A percentile compares a stretch with the other conserved stretches of the same genome.
Conservation (phyloP, 176 grass and related monocot genomes). For the Aechmea fasciata region DNA sequence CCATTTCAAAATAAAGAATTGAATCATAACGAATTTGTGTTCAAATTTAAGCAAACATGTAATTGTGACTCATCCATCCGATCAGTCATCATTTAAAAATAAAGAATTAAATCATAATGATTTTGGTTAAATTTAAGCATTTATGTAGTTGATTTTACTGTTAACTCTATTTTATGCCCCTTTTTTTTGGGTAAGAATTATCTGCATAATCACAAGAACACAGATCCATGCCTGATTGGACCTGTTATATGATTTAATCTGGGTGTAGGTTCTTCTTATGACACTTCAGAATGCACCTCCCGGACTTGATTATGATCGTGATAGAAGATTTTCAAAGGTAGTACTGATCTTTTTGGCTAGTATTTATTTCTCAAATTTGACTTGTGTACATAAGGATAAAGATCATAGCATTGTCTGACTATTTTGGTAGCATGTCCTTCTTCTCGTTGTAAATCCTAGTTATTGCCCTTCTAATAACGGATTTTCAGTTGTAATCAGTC, state of each 20-base stretch:
- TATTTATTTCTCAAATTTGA: slow-evolving; percentile 4
- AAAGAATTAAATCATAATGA: too few species aligned
- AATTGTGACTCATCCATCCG: too few species aligned
- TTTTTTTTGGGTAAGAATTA: neutral
- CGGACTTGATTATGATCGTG: slow-evolving; percentile 98
- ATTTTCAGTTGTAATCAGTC: slow-evolving; percentile 80
- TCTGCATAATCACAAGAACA: neutral
- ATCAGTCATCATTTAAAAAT: too few species aligned
- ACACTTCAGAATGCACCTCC: slow-evolving; percentile 98
- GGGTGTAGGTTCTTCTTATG: slow-evolving; percentile 91
- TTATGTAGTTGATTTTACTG: too few species aligned
- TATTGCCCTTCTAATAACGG: slow-evolving; percentile 43
- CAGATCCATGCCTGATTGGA: neutral
- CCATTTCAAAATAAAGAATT: too few species aligned
- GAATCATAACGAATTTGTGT: too few species aligned
- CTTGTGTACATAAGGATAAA: neutral
- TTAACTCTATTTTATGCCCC: neutral
- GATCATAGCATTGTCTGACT: neutral
- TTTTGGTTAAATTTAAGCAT: too few species aligned
- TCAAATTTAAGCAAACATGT: too few species aligned
- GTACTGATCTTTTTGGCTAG: slow-evolving; percentile 42
- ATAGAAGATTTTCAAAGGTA: slow-evolving; percentile 98
- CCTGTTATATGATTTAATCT: neutral
- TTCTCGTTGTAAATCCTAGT: slow-evolving; percentile 10
- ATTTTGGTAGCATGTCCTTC: neutral